A percentile compares a stretch with the other conserved stretches of the same genome.
These are phyloP conservation scores for Suhomyces prunicola DNA, from an alignment of 805 yeast genomes.

Conservation along the genomic window DNA sequence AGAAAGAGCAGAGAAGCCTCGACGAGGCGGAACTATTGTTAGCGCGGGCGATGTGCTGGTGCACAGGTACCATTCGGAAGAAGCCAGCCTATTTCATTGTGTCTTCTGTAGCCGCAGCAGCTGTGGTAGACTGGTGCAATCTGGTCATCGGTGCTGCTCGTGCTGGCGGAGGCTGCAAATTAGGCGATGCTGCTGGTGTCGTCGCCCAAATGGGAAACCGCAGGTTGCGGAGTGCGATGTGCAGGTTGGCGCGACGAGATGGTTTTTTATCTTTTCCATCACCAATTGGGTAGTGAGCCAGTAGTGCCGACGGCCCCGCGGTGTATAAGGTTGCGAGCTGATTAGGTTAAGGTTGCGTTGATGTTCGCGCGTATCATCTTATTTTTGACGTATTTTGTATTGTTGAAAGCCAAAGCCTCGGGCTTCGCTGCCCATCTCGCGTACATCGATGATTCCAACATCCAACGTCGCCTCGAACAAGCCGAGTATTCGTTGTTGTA, in stretches of 20 bases:
- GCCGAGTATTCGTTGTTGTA: slow-evolving; percentile 41
- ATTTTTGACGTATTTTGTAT: not conserved
- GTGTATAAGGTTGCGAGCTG: not conserved
- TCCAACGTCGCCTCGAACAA: slow-evolving; percentile 14
- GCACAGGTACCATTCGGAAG: not conserved
- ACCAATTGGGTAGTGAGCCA: not conserved
- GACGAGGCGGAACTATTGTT: not conserved
- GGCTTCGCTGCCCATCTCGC: not conserved
- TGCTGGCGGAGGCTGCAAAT: slow-evolving; percentile 3
- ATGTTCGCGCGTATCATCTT: not conserved
- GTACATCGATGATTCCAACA: slow-evolving; percentile 6
- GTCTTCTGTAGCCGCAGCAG: not conserved
- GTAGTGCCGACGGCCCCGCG: not conserved
- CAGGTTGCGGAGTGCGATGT: not conserved
- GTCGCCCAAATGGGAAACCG: not conserved
- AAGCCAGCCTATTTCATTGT: not conserved
- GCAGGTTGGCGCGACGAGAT: not conserved
- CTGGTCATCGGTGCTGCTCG: not conserved
- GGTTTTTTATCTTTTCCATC: not conserved
- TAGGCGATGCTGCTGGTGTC: slow-evolving; percentile 3
- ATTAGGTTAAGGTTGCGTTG: not conserved
- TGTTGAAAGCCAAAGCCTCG: not conserved
- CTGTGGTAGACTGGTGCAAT: too few species aligned
- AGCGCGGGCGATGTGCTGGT: not conserved
- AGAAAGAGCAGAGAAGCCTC: not conserved